Evolutionary conservation across 441 rosid species (phyloP).

Genomic region (Biscutella laevigata): DNA sequence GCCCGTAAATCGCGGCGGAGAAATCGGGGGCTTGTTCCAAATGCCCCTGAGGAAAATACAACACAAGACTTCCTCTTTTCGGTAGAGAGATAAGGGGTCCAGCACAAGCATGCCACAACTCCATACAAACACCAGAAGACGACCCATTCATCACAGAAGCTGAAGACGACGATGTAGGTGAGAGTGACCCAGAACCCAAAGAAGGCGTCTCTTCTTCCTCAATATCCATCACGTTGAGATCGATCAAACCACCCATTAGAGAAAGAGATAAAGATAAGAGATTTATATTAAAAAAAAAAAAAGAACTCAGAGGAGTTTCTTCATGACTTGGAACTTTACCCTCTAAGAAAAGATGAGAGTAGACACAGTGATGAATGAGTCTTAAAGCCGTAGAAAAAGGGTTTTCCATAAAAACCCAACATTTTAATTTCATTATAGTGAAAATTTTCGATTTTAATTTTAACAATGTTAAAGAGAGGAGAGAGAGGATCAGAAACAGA

Average conservation of each 20-base stretch:
- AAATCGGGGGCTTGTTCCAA: constrained; percentile 71
- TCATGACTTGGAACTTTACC: constrained; percentile 23
- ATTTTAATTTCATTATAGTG: background rate
- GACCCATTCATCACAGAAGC: constrained; percentile 45
- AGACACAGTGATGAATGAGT: constrained; percentile 23
- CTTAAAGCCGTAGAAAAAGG: constrained; percentile 19
- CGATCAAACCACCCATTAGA: constrained; percentile 70
- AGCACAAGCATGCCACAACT: constrained; percentile 98
- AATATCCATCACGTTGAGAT: constrained; percentile 79
- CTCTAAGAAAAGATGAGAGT: constrained; percentile 8
- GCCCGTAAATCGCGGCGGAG: constrained; percentile 48
- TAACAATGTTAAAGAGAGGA: constrained; percentile 18
- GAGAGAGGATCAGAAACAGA: constrained; percentile 24
- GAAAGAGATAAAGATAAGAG: constrained; percentile 4
- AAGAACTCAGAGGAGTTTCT: constrained; percentile 16
- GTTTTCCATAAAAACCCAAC: constrained; percentile 6
- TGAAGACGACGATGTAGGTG: constrained; percentile 32
- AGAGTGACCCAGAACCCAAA: constrained; percentile 46
- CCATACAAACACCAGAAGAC: constrained; percentile 66
- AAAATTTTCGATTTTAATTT: background rate
- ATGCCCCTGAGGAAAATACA: constrained; percentile 93
- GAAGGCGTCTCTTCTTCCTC: constrained; percentile 75
- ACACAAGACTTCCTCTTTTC: constrained; percentile 66
- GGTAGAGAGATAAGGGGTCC: constrained; percentile 89
- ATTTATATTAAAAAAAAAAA: constrained; percentile 3